Conservation (phyloP, 345 rosid species). For the Conringia planisiliqua region DNA sequence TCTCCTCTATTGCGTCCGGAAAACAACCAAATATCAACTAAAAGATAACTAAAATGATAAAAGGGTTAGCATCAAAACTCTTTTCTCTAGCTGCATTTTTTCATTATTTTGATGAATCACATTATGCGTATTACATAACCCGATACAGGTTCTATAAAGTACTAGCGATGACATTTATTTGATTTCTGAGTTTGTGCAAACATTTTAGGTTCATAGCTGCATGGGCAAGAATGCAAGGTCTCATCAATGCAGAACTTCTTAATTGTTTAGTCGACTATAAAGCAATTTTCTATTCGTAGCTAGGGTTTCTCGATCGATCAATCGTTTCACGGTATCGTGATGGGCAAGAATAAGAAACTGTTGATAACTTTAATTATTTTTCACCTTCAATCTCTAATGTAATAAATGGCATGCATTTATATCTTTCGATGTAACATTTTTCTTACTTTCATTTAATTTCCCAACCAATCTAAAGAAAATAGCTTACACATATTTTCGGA, state of each 20-base stretch:
- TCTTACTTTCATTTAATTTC: constrained; percentile 22
- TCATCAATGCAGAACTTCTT: constrained; percentile 23
- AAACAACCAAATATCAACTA: constrained; percentile 28
- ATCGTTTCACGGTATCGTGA: constrained; percentile 24
- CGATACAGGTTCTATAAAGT: background rate
- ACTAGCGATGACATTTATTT: constrained; percentile 23
- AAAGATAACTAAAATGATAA: constrained; percentile 23
- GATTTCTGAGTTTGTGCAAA: constrained; percentile 26
- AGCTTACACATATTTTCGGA: background rate
- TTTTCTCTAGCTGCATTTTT: background rate
- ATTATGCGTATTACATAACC: background rate
- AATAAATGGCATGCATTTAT: constrained; percentile 26
- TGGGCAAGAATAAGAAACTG: constrained; percentile 27
- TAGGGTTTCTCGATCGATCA: constrained; percentile 21
- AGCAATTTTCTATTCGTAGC: constrained; percentile 21
- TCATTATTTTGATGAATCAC: background rate
- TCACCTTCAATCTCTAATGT: constrained; percentile 6
- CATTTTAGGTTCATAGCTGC: constrained; percentile 22
- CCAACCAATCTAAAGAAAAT: constrained; percentile 4
- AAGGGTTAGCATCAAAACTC: constrained; percentile 9
- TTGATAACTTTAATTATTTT: constrained; percentile 10
- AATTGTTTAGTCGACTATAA: constrained; percentile 17
- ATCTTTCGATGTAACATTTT: constrained; percentile 25
- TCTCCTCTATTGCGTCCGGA: constrained; percentile 24
- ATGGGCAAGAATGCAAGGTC: constrained; percentile 26